Conservation (phyloP, 331 rosid genomes). For the Ulmus americana region DNA sequence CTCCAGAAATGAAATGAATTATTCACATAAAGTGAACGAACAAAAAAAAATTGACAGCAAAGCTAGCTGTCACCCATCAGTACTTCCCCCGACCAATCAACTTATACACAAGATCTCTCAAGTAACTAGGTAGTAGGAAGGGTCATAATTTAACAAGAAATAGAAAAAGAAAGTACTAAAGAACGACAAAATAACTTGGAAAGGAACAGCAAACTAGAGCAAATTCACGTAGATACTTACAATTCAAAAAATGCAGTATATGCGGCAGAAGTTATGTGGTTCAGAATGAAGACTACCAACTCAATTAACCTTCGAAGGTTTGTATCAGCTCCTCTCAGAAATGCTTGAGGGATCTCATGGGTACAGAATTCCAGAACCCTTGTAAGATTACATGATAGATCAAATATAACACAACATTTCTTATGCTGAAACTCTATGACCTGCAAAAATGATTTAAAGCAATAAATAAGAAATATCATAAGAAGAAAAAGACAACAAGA, state of each 20-base stretch:
- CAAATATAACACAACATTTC: constrained; percentile 86
- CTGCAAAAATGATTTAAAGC: constrained; percentile 42
- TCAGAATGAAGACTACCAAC: constrained; percentile 80
- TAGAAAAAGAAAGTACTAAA: not conserved
- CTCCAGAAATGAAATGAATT: too few relatives aligned
- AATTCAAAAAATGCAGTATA: constrained; percentile 80
- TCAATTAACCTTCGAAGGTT: constrained; percentile 87
- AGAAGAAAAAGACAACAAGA: not conserved
- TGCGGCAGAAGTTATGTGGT: constrained; percentile 72
- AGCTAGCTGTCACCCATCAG: not conserved
- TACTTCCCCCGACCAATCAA: not conserved
- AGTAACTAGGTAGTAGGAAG: not conserved
- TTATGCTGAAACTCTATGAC: constrained; percentile 91
- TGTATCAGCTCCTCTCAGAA: constrained; percentile 77
- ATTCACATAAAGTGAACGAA: too few relatives aligned
- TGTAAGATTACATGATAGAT: constrained; percentile 91
- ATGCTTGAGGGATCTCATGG: constrained; percentile 81
- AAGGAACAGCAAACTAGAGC: constrained; percentile 1
- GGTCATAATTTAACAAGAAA: not conserved
- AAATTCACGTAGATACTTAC: constrained; percentile 47
- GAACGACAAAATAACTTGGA: not conserved
- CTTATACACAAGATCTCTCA: not conserved
- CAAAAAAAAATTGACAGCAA: too few relatives aligned
- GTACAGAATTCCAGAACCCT: constrained; percentile 85
- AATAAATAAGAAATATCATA: constrained; percentile 6